Evolutionary conservation across 2,329 filamentous ascomycete genomes (phyloP).

Genomic region (Cadophora luteo-olivacea): DNA sequence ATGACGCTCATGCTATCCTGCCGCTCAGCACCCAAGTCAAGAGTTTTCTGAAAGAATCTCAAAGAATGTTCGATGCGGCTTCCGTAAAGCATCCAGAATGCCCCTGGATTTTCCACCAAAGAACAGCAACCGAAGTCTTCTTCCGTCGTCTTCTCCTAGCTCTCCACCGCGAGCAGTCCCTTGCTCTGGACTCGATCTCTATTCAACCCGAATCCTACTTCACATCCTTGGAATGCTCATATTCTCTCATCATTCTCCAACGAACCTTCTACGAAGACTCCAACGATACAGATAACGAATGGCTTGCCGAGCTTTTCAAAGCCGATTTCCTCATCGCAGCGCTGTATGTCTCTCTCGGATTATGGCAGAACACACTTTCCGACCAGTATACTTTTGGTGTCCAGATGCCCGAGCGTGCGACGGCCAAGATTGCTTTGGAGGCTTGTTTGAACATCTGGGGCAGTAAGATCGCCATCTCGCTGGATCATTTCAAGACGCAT

Average conservation of each 20-base stretch:
- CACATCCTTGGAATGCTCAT: neutral
- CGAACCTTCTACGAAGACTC: neutral
- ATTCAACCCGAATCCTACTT: neutral
- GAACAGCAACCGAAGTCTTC: neutral
- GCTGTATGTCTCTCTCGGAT: neutral
- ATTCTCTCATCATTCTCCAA: neutral
- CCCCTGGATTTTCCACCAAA: neutral
- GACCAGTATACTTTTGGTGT: neutral
- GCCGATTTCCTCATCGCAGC: constrained; percentile 1
- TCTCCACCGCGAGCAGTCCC: neutral
- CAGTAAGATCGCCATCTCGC: neutral
- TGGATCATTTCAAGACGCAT: neutral
- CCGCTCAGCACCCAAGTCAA: neutral
- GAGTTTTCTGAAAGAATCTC: neutral
- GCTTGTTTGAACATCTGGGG: neutral
- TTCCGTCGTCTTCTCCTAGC: neutral
- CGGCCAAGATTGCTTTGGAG: neutral
- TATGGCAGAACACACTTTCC: neutral
- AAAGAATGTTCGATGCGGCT: neutral
- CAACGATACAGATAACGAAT: neutral
- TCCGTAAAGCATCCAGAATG: neutral
- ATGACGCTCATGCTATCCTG: neutral
- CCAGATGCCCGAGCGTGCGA: neutral
- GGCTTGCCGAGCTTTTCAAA: constrained; percentile 1
- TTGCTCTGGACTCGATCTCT: neutral